Evolutionary conservation across 768 basidiomycete species (phyloP), one percentile per base, ranked within the genome.

Genomic region (Boletus fagicola): DNA sequence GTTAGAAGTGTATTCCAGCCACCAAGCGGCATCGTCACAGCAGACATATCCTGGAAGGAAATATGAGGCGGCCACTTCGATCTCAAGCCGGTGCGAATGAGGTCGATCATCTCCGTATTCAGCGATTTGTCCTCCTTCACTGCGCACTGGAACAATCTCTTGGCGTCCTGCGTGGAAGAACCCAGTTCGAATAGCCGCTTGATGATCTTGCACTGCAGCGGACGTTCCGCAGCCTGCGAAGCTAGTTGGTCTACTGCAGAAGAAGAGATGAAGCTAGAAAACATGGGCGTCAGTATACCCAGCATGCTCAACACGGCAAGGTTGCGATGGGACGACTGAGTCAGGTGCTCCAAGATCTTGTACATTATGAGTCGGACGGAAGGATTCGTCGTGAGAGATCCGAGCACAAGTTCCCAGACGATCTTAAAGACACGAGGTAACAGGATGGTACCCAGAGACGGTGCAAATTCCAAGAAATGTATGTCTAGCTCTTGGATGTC

Each of bases 51-150:
- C 66, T 85, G 84, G 63, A 92, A 73, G 3, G 84, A 88, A 58
- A 94, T 81, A 66, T 93, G 91, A 54, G 85, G 82, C 0, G 88
- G 83, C 92, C 91, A 93, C 35, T 84, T 80, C 39, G 84, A 84
- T 68, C 83, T 87, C 78, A 90, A 85, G 3, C 83, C 84, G 46
- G 80, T 78, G 8, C 87, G 82, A 52, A 93, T 77, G 28, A 91
- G 71, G 44, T 90, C 90, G 45, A 92, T 68, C 36, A 90, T 77
- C 47, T 89, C 88, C 7, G 73, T 66, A 59, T 91, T 83, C 26
- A 91, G 68, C 0, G 73, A 76, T 15, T 79, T 78, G 52, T 82
- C 77, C 2, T 72, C 74, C 40, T 69, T 77, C 46, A 87, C 75
- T 0, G 78, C 78, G 28, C 74, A 76, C 61, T 86, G 83, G 53